Percentiles rank a stretch among this genome's conserved stretches.
Evolutionary conservation across 768 basidiomycete genomes (phyloP).

Genomic region (Mycena galericulata): DNA sequence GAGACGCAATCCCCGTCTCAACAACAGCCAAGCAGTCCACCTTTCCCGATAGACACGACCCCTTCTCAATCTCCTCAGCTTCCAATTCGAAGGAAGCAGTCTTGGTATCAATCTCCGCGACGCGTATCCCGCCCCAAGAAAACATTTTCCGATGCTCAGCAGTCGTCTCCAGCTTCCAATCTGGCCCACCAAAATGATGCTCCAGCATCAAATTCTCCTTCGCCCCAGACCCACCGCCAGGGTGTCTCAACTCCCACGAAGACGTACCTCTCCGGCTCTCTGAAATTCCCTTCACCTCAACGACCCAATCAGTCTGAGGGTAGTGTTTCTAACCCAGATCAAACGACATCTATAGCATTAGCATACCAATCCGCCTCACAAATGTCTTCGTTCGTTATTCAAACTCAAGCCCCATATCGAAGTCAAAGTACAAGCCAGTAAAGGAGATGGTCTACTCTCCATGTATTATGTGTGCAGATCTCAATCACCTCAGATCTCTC

Average conservation of each 20-base stretch:
- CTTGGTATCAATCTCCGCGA: conserved; percentile 26
- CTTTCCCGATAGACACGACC: not conserved
- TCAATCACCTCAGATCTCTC: not conserved
- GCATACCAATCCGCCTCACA: conserved; percentile 2
- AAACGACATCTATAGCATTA: not conserved
- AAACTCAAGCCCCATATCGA: conserved; percentile 67
- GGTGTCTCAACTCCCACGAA: not conserved
- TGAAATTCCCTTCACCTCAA: conserved; percentile 3
- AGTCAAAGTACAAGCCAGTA: conserved; percentile 57
- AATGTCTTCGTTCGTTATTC: conserved; percentile 33
- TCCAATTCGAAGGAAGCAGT: conserved; percentile 2
- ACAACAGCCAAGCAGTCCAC: conserved; percentile 25
- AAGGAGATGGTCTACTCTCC: not conserved
- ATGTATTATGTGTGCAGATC: not conserved
- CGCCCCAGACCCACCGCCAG: not conserved
- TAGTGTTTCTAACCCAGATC: conserved; percentile 4
- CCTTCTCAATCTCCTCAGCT: not conserved
- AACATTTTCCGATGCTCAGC: not conserved
- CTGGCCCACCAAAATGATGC: not conserved
- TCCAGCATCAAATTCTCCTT: not conserved
- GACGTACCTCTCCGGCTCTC: conserved; percentile 19
- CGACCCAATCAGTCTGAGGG: not conserved
- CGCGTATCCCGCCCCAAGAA: conserved; percentile 15
- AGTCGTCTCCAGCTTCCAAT: not conserved
- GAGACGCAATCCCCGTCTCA: conserved; percentile 35